Evolutionary conservation across 2,329 filamentous ascomycete species (phyloP).

Genomic region (Byssothecium circinans): DNA sequence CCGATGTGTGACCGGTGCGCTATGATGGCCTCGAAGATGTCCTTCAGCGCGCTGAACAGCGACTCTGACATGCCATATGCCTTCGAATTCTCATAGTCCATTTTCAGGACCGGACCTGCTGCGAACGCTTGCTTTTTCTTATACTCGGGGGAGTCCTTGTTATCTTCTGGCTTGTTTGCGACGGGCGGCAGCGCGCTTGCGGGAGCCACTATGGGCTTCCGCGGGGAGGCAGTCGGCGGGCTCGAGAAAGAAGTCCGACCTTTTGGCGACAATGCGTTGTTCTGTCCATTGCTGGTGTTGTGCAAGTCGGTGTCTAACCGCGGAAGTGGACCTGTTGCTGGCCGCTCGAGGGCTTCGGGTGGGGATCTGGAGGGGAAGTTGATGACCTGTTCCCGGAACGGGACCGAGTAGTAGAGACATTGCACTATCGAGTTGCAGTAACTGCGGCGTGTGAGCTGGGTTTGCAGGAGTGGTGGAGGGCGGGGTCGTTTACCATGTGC

Average conservation of each 20-base stretch:
- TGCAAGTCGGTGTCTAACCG: conserved; percentile 44
- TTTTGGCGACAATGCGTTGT: conserved; percentile 57
- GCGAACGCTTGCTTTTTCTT: conserved; percentile 96
- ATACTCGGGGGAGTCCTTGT: conserved; percentile 91
- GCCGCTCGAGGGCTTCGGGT: conserved; percentile 66
- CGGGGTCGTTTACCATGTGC: conserved; percentile 78
- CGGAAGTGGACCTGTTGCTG: conserved; percentile 44
- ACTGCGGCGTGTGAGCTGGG: conserved; percentile 52
- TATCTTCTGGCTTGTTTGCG: conserved; percentile 78
- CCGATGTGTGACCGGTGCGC: conserved; percentile 80
- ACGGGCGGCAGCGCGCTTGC: conserved; percentile 58
- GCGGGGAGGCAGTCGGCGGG: conserved; percentile 35
- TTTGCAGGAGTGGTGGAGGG: conserved; percentile 1
- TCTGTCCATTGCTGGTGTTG: conserved; percentile 38
- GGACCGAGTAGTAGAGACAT: conserved; percentile 91
- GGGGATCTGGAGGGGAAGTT: conserved; percentile 79
- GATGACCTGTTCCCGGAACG: conserved; percentile 91
- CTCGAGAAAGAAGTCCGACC: conserved; percentile 47
- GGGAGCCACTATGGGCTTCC: conserved; percentile 45
- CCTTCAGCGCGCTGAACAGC: conserved; percentile 90
- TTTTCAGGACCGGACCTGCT: conserved; percentile 81
- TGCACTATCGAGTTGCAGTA: conserved; percentile 99
- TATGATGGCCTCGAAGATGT: conserved; percentile 91
- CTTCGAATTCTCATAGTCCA: conserved; percentile 76
- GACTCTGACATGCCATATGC: conserved; percentile 93